Base-by-base conservation (phyloP, 1,139 yeast species). In the Debaryomyces sp. region DNA sequence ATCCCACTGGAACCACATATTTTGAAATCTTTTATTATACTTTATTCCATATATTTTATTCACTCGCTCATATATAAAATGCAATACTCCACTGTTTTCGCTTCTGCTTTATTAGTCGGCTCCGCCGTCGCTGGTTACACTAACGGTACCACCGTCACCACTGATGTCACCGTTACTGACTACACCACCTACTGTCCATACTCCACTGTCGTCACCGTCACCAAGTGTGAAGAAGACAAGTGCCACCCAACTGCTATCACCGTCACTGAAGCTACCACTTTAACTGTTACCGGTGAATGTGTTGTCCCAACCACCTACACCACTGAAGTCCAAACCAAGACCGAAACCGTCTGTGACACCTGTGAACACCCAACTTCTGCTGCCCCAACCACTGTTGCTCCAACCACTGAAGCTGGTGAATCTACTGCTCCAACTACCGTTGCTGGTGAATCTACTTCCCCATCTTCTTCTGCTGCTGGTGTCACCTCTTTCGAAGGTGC, bases 281-380 rank as follows among this genome's bases (percentile, higher is more conserved):
- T 82, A 58, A 81, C 84, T 58, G 73, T 82, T 67, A 80, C 85
- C 52, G 81, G 77, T 63, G 80, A 80, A 63, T 85, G 90, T 74
- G 80, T 87, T 56, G 67, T 84, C 57, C 77, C 82, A 58, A 71
- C 73, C 29, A 44, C 50, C 27, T 39, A 42, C 45, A 47, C 57
- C 41, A 43, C 46, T 34, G 13, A 17, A 7, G 42, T 36, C 26
- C 21, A 12, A 12, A 15, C 35, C 21, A 15, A 15, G 21, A 32
- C 35, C 35, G 35, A 32, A 26, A 18, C 34, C 35, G 15, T 27
- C 35, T 27, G 42, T 29, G 18, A 50, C 50, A 45, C 45, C 55
- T 50, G 48, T 49, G 45, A 42, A 55, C 52, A 45, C 57, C 38
- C 7, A 39, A 22, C 37, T 57, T 50, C 57, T 43, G 35, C 55